Evolutionary conservation across 805 yeast genomes (phyloP), one percentile per base, ranked within the genome.

Genomic region (Cyberlindnera americana): DNA sequence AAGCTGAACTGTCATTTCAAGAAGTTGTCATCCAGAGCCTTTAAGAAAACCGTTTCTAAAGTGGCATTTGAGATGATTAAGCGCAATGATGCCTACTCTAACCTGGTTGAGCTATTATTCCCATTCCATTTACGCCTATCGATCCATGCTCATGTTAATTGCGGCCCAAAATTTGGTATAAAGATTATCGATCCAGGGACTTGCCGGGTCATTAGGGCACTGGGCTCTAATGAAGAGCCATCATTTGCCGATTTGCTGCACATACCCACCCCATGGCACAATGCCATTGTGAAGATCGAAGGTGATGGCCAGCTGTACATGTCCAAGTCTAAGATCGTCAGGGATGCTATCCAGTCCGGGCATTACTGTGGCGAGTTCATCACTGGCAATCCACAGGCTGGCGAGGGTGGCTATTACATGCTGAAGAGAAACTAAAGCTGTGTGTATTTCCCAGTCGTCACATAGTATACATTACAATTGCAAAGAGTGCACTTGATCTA

Each of bases 201-300:
- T 33, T 75, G 81, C 47, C 65, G 61, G 34, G 72, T 72, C 13
- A 69, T 76, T 15, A 67, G 61, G 34, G 61, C 70, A n/a, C 55
- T 77, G 25, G 60, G 58, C 19, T 60, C 57, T 18, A 36, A 51
- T 18, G 61, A 52, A 12, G 72, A 71, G 35, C 81, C 77, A 2
- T 51, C 52, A 17, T 69, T 62, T 50, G 76, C 71, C 29, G 81
- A 75, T 46, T 59, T 73, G 46, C 65, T 78, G 41, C 83, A 78
- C 54, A 76, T 78, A 41, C 83, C 83, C 35, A 77, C 83, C 0
- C 83, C 83, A 34, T 78, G 83, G 83, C 83, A 77, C 56, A 78
- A 78, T 47, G 64, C 76, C 37, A 68, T 77, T 12, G 70, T 73
- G 19, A 60, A 62, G 35, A 54, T 71, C 37, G 66, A 64, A 31